A percentile compares a stretch with the other conserved stretches of the same genome.
Conservation (phyloP, 208 protist genomes). For the Acanthamoeba divionensis region DNA sequence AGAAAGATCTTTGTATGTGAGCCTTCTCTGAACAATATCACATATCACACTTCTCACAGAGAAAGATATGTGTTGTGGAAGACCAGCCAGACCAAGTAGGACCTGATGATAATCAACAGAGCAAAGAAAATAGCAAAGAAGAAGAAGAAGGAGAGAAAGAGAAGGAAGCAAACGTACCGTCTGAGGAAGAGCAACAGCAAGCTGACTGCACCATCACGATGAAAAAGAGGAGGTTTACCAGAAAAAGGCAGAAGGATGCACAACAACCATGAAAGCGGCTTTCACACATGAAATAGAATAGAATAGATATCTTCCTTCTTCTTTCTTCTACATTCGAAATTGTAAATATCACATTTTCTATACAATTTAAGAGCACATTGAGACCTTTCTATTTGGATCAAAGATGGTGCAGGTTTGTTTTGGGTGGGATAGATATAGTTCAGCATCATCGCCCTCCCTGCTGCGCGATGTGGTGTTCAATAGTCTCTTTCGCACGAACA, state of each 20-base stretch:
- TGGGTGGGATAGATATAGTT: neutral
- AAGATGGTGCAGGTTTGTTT: neutral
- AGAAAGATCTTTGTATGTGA: no score
- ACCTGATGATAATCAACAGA: no score
- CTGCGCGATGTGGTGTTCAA: constrained; percentile 11
- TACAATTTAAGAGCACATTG: neutral
- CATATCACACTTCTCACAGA: no score
- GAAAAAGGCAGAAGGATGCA: neutral
- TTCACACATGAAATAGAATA: neutral
- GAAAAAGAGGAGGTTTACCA: neutral
- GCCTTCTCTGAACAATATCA: no score
- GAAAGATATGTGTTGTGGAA: no score
- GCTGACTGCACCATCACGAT: neutral
- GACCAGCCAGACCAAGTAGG: no score
- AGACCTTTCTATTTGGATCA: no score
- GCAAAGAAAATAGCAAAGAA: neutral
- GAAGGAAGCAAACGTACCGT: neutral
- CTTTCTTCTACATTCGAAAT: neutral
- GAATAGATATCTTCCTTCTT: neutral
- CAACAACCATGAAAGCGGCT: neutral
- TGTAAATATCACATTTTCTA: neutral
- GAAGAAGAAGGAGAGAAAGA: neutral
- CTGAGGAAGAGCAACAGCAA: neutral
- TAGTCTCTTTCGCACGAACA: constrained; percentile 36
- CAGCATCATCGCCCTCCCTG: neutral